Evolutionary conservation across 371 early-diverging fungal species (phyloP).

Genomic region (Rhizopus stolonifer): DNA sequence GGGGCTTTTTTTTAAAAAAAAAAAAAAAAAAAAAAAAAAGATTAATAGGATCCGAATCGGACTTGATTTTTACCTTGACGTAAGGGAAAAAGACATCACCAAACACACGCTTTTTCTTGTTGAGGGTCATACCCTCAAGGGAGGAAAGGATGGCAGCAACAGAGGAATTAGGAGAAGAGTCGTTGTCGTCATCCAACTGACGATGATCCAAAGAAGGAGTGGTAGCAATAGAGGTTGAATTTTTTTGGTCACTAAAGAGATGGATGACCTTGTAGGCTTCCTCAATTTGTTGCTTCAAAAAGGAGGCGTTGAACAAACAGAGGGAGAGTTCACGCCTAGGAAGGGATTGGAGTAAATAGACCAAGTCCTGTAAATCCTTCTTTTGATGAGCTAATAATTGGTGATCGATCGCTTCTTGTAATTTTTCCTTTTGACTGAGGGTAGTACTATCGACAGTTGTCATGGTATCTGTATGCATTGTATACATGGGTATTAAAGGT

Average conservation of each 20-base stretch:
- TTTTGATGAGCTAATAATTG: slow-evolving; percentile 16
- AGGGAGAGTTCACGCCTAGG: slow-evolving; percentile 40
- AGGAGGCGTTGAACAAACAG: slow-evolving; percentile 45
- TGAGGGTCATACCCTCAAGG: slow-evolving; percentile 23
- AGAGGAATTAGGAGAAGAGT: neutral
- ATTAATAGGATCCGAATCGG: too few relatives aligned
- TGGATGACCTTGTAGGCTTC: slow-evolving; percentile 38
- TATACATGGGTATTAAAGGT: neutral
- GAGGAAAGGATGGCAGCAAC: slow-evolving; percentile 19
- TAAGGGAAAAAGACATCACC: slow-evolving; percentile 35
- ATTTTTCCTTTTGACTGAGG: slow-evolving; percentile 27
- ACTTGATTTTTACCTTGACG: slow-evolving; percentile 41
- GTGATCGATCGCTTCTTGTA: slow-evolving; percentile 30
- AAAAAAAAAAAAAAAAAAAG: neutral
- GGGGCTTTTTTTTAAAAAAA: neutral
- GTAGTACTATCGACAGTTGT: slow-evolving; percentile 22
- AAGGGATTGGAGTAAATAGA: slow-evolving; percentile 43
- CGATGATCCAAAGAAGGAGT: slow-evolving; percentile 14
- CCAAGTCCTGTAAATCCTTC: slow-evolving; percentile 31
- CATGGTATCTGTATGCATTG: slow-evolving; percentile 34
- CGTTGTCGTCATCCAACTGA: slow-evolving; percentile 7
- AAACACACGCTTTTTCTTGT: slow-evolving; percentile 33
- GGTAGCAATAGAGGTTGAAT: slow-evolving; percentile 6
- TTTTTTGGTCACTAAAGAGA: slow-evolving; percentile 8
- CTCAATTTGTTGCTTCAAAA: slow-evolving; percentile 36